Base-by-base conservation (phyloP, 1,284 basidiomycete species). In the Leccinum pseudoinsigne region DNA sequence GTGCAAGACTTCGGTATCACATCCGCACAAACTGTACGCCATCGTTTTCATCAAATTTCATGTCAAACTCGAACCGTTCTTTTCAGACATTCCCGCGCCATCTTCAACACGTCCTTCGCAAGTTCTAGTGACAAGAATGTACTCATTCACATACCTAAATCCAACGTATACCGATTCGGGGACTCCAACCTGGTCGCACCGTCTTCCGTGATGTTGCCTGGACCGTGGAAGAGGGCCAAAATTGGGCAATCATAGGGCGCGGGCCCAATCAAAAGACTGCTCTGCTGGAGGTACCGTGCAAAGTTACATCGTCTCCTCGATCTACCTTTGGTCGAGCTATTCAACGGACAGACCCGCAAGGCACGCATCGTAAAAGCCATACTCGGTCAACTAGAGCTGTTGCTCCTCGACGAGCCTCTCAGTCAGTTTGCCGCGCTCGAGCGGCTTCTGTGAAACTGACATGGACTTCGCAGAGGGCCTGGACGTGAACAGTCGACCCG, bases 341-440 rank as follows among this genome's bases (percentile, higher is more conserved):
- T 91, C 66, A 97, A 97, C 68, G 97, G 97, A 0, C 97, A 99
- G 79, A 97, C 90, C 21, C 78, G 97, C 42, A 79, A 94, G 26
- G 95, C 95, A 4, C 81, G 95, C 57, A 93, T 99, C 55, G 81
- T 93, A 3, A 87, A 87, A 67, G 92, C 93, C 0, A 76, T 98
- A 8, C 76, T 98, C 50, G 80, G 78, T 16, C 80, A 83, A 50
- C 92, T 94, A 0, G 82, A 87, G 63, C 68, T 97, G 55, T 74
- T 97, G 21, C 75, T 97, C 2, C 79, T 97, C 12, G 94, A 97
- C 67, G 95, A 97, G 72, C 94, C 95, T 1, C 78, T 94, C 47
- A 89, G 90, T 88, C 72, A 62, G 83, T 65, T 18, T 55, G 11
- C 66, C 9, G 28, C 64, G 47, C 28, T 66, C 62, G 55, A 68